These are phyloP conservation scores for Ophiognomonia clavigignenti-juglandacearum DNA, from an alignment of 2,329 filamentous ascomycete genomes.

Conservation along the genomic window DNA sequence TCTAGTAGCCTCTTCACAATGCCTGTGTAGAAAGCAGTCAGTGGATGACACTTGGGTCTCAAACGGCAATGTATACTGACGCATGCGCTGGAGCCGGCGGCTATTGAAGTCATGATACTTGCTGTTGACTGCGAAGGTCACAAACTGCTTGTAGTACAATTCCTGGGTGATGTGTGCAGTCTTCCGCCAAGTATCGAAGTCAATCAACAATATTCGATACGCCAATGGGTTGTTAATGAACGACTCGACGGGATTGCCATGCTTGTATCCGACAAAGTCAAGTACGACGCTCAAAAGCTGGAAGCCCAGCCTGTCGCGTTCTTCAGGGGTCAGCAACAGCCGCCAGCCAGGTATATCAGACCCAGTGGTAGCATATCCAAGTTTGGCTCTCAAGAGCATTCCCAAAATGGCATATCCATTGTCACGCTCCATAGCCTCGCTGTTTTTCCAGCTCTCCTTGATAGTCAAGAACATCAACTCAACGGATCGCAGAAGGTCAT, in stretches of 20 bases:
- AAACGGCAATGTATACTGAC: conserved; percentile 47
- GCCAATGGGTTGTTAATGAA: conserved; percentile 95
- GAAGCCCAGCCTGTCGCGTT: conserved; percentile 51
- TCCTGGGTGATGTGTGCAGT: conserved; percentile 73
- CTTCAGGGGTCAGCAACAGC: conserved; percentile 43
- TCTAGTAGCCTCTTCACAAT: conserved; percentile 88
- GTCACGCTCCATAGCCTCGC: conserved; percentile 94
- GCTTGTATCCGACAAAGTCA: conserved; percentile 83
- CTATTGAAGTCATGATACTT: conserved; percentile 91
- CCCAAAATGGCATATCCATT: conserved; percentile 89
- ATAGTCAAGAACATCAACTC: conserved; percentile 83
- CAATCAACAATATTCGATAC: conserved; percentile 86
- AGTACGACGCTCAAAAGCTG: conserved; percentile 73
- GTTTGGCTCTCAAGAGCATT: conserved; percentile 76
- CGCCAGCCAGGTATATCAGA: conserved; percentile 30
- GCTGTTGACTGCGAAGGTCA: conserved; percentile 82
- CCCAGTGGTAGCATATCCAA: conserved; percentile 49
- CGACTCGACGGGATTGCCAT: conserved; percentile 73
- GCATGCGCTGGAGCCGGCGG: conserved; percentile 80
- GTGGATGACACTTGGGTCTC: conserved; percentile 6
- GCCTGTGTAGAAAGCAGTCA: conserved; percentile 43
- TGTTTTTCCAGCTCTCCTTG: conserved; percentile 91
- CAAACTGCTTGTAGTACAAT: conserved; percentile 90
- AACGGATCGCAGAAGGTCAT: conserved; percentile 70
- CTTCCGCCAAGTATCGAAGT: conserved; percentile 88